A percentile compares a stretch with the other conserved stretches of the same genome.
Conservation (phyloP, 805 yeast genomes). For the Nakazawaea molendinolei region DNA sequence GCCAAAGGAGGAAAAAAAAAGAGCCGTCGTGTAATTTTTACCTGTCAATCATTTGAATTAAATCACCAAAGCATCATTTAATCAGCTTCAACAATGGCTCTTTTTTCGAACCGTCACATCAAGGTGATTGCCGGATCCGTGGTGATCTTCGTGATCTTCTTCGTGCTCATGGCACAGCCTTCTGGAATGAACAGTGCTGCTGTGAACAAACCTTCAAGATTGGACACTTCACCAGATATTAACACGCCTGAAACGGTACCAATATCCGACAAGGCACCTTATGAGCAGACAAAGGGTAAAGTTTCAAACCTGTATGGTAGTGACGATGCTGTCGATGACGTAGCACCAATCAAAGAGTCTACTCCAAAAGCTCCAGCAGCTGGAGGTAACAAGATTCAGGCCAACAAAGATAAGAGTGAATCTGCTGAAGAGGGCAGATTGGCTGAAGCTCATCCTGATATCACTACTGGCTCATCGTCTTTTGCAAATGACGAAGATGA, state of each 20-base stretch:
- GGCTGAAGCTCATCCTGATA: slow-evolving; percentile 8
- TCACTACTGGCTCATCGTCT: slow-evolving; percentile 18
- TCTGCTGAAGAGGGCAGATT: slow-evolving; percentile 13
- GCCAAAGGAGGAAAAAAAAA: too few species aligned
- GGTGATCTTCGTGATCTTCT: slow-evolving; percentile 41
- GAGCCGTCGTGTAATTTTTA: too few species aligned
- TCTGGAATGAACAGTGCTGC: slow-evolving; percentile 27
- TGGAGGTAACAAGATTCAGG: slow-evolving; percentile 6
- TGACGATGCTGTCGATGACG: slow-evolving; percentile 7
- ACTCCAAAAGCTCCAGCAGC: slow-evolving; percentile 8
- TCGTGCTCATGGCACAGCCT: slow-evolving; percentile 42
- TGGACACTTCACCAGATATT: slow-evolving; percentile 6
- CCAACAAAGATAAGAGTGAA: slow-evolving; percentile 9
- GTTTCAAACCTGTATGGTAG: too few species aligned
- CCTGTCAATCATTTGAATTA: too few species aligned
- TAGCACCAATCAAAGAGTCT: slow-evolving; percentile 17
- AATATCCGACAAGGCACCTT: slow-evolving; percentile 11
- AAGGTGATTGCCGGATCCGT: slow-evolving; percentile 47
- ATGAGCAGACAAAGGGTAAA: too few species aligned
- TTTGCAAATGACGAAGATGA: slow-evolving; percentile 18
- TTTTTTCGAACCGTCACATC: slow-evolving; percentile 38
- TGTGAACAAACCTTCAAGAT: slow-evolving; percentile 20
- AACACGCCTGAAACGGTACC: slow-evolving; percentile 14
- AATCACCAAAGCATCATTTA: too few species aligned
- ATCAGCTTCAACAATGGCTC: too few species aligned